Evolutionary conservation across 371 early-diverging fungal species (phyloP).

Genomic region (Mortierella sp.): DNA sequence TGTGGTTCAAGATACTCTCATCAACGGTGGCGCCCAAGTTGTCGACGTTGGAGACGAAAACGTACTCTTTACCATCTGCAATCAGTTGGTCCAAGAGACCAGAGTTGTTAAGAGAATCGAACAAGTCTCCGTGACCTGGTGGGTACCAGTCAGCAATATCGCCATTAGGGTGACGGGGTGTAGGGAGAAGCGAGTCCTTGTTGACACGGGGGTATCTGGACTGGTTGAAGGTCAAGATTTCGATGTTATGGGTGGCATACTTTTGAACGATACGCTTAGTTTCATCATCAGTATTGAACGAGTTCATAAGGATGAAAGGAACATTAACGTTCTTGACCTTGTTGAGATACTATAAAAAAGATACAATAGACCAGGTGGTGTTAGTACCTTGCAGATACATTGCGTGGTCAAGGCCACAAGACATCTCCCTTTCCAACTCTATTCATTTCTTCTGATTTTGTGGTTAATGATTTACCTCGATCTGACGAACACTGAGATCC

Average conservation of each 20-base stretch:
- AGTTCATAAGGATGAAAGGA: slow-evolving; percentile 99
- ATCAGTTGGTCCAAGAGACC: slow-evolving; percentile 97
- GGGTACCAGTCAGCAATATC: slow-evolving; percentile 83
- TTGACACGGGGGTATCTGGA: slow-evolving; percentile 96
- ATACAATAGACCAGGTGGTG: neutral
- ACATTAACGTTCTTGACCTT: slow-evolving; percentile 89
- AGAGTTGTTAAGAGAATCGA: slow-evolving; percentile 94
- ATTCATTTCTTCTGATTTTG: neutral
- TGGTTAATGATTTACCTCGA: slow-evolving; percentile 77
- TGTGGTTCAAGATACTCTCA: slow-evolving; percentile 91
- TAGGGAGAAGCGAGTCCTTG: slow-evolving; percentile 93
- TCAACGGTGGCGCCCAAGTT: slow-evolving; percentile 99
- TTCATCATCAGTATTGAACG: slow-evolving; percentile 99
- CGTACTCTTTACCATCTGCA: slow-evolving; percentile 97
- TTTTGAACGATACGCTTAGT: slow-evolving; percentile 98
- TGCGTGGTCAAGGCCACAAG: too few species aligned
- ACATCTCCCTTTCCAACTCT: too few species aligned
- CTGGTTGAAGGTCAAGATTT: slow-evolving; percentile 98
- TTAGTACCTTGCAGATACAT: too few species aligned
- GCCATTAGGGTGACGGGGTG: slow-evolving; percentile 76
- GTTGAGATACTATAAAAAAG: slow-evolving; percentile 85
- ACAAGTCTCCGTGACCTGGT: slow-evolving; percentile 99
- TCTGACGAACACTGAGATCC: slow-evolving; percentile 98
- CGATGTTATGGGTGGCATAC: slow-evolving; percentile 91
- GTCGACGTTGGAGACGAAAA: slow-evolving; percentile 99